Evolutionary conservation across 495 filamentous ascomycete species (phyloP).

Genomic region (Cladorrhinum samala): DNA sequence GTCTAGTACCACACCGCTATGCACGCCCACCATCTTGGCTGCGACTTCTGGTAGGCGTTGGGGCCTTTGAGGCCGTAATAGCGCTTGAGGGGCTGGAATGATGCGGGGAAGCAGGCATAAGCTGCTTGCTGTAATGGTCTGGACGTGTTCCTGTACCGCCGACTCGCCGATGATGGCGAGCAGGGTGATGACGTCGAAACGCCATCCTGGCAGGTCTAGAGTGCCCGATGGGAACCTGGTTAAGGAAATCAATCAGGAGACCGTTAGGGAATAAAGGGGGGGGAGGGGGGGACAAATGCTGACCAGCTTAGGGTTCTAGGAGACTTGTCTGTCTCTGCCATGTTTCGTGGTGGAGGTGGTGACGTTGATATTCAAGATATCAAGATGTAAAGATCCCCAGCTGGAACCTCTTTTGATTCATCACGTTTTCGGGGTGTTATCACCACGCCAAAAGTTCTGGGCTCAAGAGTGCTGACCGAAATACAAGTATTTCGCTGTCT

Average conservation of each 20-base stretch:
- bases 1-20: constrained; percentile 47
- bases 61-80: constrained; percentile 52
- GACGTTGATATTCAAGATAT: background rate
- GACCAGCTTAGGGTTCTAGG: background rate
- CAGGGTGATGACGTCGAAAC: constrained; percentile 56
- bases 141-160: constrained; percentile 49
- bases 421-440: no score
- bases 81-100: constrained; percentile 60
- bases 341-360: no score
- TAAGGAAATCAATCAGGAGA: background rate
- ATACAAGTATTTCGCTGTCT: no score
- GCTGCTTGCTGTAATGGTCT: constrained; percentile 50
- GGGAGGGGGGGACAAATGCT: background rate
- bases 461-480: no score
- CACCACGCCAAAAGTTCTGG: no score
- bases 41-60: constrained; percentile 48
- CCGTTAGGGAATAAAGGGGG: background rate
- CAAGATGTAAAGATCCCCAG: background rate
- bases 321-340: background rate
- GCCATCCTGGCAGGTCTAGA: constrained; percentile 38
- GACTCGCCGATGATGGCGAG: constrained; percentile 60
- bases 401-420: background rate
- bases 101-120: constrained; percentile 57
- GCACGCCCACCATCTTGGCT: constrained; percentile 51
- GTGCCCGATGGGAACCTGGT: constrained; percentile 27